Percentiles rank a stretch among this genome's conserved stretches.
These are phyloP conservation scores for Yamadazyma nakazawae DNA, from an alignment of 805 yeast genomes.

Conservation along the genomic window DNA sequence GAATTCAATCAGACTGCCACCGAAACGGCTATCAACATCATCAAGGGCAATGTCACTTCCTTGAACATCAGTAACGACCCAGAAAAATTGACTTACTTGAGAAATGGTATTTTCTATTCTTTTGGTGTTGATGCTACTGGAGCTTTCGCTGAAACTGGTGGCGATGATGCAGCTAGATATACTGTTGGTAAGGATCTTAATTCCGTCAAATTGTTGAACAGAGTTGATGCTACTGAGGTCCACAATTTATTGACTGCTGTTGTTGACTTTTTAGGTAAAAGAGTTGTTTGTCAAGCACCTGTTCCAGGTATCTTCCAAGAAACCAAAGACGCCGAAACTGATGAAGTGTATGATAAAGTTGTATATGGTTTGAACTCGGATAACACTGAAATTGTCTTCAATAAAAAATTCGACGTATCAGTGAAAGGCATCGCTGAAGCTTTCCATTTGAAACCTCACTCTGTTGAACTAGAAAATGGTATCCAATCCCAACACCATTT, in stretches of 20 bases:
- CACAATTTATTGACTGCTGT: conserved; percentile 77
- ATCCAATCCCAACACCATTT: conserved; percentile 43
- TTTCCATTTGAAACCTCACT: conserved; percentile 74
- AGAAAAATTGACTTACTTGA: conserved; percentile 63
- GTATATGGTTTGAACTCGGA: conserved; percentile 75
- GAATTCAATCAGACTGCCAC: conserved; percentile 78
- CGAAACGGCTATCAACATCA: conserved; percentile 73
- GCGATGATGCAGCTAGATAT: conserved; percentile 81
- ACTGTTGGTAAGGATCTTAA: conserved; percentile 75
- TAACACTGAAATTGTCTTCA: conserved; percentile 45
- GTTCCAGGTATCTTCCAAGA: conserved; percentile 82
- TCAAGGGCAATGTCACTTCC: conserved; percentile 70
- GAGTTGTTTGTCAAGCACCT: conserved; percentile 90
- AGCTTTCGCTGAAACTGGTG: conserved; percentile 63
- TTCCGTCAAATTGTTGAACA: conserved; percentile 66
- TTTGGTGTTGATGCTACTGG: conserved; percentile 65
- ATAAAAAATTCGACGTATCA: conserved; percentile 50
- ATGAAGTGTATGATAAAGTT: conserved; percentile 47
- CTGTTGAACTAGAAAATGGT: conserved; percentile 48
- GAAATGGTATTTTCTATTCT: conserved; percentile 85
- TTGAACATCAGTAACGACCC: conserved; percentile 74
- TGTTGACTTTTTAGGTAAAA: conserved; percentile 85
- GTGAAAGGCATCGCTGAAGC: conserved; percentile 64
- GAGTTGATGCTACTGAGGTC: conserved; percentile 52
- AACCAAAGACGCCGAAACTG: conserved; percentile 38